These are phyloP conservation scores for Mycena leptocephala DNA, from an alignment of 768 basidiomycete species.

Conservation along the genomic window DNA sequence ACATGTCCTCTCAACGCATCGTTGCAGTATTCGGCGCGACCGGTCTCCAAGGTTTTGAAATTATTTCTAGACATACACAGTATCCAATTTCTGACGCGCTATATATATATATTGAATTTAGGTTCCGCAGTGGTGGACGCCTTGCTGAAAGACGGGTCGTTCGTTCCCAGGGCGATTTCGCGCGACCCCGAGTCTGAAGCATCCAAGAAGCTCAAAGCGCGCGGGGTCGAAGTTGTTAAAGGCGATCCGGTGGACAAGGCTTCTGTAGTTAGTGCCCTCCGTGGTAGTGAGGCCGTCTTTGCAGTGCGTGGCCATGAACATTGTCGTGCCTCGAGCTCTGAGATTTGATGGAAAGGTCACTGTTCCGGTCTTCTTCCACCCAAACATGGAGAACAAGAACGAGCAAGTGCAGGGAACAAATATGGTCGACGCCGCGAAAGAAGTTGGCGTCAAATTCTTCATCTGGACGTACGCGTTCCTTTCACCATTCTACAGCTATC, in stretches of 20 bases:
- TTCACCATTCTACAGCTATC: not conserved
- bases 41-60: too few relatives aligned
- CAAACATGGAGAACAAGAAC: not conserved
- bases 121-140: not conserved
- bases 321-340: not conserved
- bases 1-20: too few relatives aligned
- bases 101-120: too few relatives aligned
- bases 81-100: too few relatives aligned
- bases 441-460: slow-evolving; percentile 6
- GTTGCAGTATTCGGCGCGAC: too few relatives aligned
- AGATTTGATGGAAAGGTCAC: not conserved
- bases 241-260: too few relatives aligned
- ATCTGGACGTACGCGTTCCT: not conserved
- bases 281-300: slow-evolving; percentile 23
- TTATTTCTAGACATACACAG: too few relatives aligned
- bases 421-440: too few relatives aligned
- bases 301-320: not conserved
- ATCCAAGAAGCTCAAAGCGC: too few relatives aligned
- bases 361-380: not conserved
- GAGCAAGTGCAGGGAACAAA: not conserved
- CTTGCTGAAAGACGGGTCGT: slow-evolving; percentile 3
- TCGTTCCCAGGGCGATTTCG: not conserved
- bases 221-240: too few relatives aligned
- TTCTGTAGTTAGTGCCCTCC: too few relatives aligned
- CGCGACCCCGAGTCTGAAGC: too few relatives aligned